Evolutionary conservation across 306 rosid species (phyloP).

Genomic region (Luffa acutangula): DNA sequence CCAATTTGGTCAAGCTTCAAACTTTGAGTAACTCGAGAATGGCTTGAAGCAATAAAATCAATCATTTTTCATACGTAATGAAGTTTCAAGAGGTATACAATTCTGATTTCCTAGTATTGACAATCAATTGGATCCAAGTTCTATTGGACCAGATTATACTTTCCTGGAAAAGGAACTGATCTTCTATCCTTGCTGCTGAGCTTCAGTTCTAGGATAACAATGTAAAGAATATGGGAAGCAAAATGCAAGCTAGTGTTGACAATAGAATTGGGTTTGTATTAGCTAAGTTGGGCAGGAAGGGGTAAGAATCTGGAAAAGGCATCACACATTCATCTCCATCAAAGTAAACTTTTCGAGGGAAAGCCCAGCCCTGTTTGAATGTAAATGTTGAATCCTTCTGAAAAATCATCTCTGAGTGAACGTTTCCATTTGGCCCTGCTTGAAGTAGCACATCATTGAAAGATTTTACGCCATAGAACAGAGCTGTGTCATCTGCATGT

Average conservation of each 20-base stretch:
- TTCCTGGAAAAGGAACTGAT: not conserved
- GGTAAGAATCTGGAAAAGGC: slow-evolving; percentile 77
- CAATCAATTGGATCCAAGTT: not conserved
- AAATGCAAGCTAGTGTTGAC: slow-evolving; percentile 13
- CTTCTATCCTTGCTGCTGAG: not conserved
- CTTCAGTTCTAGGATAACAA: slow-evolving; percentile 8
- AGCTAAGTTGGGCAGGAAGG: slow-evolving; percentile 66
- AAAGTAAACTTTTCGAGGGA: slow-evolving; percentile 77
- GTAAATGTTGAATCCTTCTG: slow-evolving; percentile 69
- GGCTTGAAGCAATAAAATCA: not conserved
- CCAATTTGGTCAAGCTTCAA: not conserved
- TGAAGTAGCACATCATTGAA: slow-evolving; percentile 73
- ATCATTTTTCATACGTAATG: not conserved
- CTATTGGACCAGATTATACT: not conserved
- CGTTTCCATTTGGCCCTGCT: slow-evolving; percentile 80
- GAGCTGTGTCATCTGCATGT: slow-evolving; percentile 78
- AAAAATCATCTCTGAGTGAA: slow-evolving; percentile 67
- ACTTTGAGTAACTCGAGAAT: not conserved
- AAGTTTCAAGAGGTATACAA: not conserved
- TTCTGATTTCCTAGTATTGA: not conserved
- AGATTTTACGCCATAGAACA: slow-evolving; percentile 77
- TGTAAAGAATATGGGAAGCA: slow-evolving; percentile 19
- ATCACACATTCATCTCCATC: slow-evolving; percentile 89
- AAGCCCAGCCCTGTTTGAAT: slow-evolving; percentile 78
- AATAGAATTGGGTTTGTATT: slow-evolving; percentile 13